Evolutionary conservation across 140 eudicot species (phyloP).

Genomic region (Senecio squalidus): DNA sequence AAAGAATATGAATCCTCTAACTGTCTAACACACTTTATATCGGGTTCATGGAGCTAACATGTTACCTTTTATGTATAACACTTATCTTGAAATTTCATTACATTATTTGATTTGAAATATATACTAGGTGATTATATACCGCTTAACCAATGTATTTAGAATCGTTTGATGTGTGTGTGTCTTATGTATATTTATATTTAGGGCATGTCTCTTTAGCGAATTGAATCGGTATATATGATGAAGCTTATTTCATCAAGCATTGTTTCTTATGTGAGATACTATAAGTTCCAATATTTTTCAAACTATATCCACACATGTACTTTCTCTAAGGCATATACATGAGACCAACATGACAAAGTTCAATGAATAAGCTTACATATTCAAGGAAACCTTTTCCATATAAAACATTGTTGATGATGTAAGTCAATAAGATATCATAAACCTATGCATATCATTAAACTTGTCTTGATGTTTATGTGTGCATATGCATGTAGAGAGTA

Average conservation of each 20-base stretch:
- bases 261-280: background rate
- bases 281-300: background rate
- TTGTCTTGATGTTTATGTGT: constrained; percentile 1
- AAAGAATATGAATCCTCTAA: background rate
- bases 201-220: background rate
- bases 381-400: background rate
- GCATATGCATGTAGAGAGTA: constrained; percentile 4
- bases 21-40: too few relatives aligned
- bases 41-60: too few relatives aligned
- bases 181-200: background rate
- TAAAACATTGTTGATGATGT: background rate
- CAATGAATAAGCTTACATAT: constrained; percentile 10
- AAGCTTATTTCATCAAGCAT: background rate
- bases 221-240: background rate
- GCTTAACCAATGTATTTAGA: background rate
- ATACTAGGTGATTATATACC: background rate
- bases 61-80: too few relatives aligned
- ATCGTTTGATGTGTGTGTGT: background rate
- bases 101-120: background rate
- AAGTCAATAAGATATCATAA: constrained; percentile 1
- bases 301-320: background rate
- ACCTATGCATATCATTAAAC: constrained; percentile 13
- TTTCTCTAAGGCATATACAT: background rate
- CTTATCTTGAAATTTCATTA: too few relatives aligned
- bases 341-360: constrained; percentile 1